phyloP scores from a whole-genome alignment of 345 rosid genomes.

The Streptanthus diversifolius region DNA sequence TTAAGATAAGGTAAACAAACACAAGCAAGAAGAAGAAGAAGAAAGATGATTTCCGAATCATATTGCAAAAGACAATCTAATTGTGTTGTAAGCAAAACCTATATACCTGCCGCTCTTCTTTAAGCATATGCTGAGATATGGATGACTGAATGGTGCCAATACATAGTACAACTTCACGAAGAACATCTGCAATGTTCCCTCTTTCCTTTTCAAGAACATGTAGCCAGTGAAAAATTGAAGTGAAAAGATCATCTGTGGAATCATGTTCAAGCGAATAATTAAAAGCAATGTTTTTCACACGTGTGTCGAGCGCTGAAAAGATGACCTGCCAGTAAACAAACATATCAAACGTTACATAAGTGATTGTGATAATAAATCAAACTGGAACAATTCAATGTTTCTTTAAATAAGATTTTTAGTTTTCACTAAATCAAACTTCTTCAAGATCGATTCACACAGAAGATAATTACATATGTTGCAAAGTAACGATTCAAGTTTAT shows the following conservation, averaged over 20 bases:
- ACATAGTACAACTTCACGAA: constrained; percentile 49
- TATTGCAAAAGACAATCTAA: neutral
- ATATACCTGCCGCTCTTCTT: constrained; percentile 79
- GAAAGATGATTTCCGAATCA: neutral
- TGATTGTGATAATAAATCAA: neutral
- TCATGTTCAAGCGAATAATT: constrained; percentile 70
- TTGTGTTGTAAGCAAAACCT: neutral
- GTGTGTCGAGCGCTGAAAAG: constrained; percentile 55
- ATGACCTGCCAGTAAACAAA: constrained; percentile 53
- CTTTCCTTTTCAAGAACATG: constrained; percentile 36
- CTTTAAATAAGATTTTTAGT: no score
- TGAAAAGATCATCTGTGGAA: constrained; percentile 48
- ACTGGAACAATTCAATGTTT: neutral
- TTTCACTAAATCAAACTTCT: no score
- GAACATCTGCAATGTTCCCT: constrained; percentile 26
- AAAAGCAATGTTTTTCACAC: constrained; percentile 48
- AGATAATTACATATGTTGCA: neutral
- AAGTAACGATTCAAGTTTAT: neutral
- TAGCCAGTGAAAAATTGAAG: constrained; percentile 42
- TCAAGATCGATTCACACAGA: no score
- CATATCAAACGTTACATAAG: constrained; percentile 1
- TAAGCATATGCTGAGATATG: constrained; percentile 63
- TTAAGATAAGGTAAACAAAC: neutral
- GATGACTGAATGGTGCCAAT: constrained; percentile 51
- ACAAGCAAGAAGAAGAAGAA: neutral